Base-by-base conservation (phyloP, 2,329 filamentous ascomycete species). In the Epicoccum sorghinum region DNA sequence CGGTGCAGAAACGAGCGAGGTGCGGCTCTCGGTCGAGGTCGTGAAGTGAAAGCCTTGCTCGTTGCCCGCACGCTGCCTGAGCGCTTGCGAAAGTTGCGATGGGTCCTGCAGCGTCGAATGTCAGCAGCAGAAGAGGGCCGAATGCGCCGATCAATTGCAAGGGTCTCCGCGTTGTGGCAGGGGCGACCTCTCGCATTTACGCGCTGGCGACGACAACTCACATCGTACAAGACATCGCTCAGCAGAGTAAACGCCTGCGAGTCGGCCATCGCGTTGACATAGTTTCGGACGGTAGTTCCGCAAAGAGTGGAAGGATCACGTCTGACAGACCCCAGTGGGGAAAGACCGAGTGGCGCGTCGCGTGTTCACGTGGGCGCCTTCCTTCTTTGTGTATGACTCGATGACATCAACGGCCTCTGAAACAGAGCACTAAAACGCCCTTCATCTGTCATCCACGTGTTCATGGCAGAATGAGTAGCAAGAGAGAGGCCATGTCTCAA, bases 1-100 rank as follows among this genome's bases (percentile, higher is more conserved):
- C 14, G 60, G 49, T 27, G 61, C 56, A 32, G 55, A 43, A 52
- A 47, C 40, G 38, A 49, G 45, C 18, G 58, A 59, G 25, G 41
- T 47, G 25, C 53, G 49, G 41, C 59, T 62, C 35, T 65, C 60
- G n/a, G 65, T 63, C 9, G 66, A 65, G 7, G 59, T 60, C 52
- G 64, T 69, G 58, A 68, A 67, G 44, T 60, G 63, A 9, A 68
- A 35, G 32, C 54, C 46, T 44, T 47, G 50, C 36, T 62, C 54
- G 58, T 52, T 64, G 61, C 64, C 67, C 61, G 65, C 65, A 37
- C 71, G 71, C 65, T 73, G 68, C 63, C 64, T 52, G 46, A 75
- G 69, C 55, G 66, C 60, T 55, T 73, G 68, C 25, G 72, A 75
- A 24, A 75, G 69, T 59, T 72, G 69, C 12, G 66, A 72, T 42